Conservation (phyloP, 2,329 filamentous ascomycete species). For the Sarocladiaceae sp. region DNA sequence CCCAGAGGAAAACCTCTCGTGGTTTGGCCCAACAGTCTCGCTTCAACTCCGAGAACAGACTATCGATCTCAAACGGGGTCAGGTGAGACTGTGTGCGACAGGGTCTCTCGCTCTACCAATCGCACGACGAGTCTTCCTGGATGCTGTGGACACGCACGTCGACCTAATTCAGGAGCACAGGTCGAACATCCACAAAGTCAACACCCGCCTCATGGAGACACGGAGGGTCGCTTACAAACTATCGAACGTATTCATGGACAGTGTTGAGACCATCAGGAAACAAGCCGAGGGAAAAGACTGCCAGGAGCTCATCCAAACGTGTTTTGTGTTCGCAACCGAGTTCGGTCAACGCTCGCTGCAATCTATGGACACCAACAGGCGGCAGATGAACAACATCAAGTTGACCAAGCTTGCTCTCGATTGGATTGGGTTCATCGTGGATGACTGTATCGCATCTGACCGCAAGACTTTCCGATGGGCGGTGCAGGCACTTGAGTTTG, state of each 20-base stretch:
- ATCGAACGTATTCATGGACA: slow-evolving; percentile 98
- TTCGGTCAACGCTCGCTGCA: slow-evolving; percentile 92
- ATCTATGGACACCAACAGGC: slow-evolving; percentile 91
- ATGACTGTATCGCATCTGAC: slow-evolving; percentile 91
- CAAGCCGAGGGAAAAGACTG: slow-evolving; percentile 82
- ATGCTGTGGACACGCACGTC: slow-evolving; percentile 75
- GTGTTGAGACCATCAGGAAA: slow-evolving; percentile 83
- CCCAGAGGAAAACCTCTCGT: slow-evolving; percentile 70
- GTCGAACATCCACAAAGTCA: slow-evolving; percentile 89
- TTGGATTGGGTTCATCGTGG: slow-evolving; percentile 97
- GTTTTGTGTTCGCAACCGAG: slow-evolving; percentile 97
- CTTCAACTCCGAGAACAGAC: slow-evolving; percentile 69
- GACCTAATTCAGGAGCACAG: slow-evolving; percentile 87
- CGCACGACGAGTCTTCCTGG: slow-evolving; percentile 71
- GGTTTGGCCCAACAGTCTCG: slow-evolving; percentile 72
- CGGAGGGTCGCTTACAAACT: slow-evolving; percentile 94
- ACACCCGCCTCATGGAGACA: slow-evolving; percentile 84
- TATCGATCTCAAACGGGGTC: slow-evolving; percentile 79
- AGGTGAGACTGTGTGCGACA: slow-evolving; percentile 81
- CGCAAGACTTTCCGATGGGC: slow-evolving; percentile 97
- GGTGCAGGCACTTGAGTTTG: slow-evolving; percentile 89
- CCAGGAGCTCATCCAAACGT: slow-evolving; percentile 94
- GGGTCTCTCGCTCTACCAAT: slow-evolving; percentile 74
- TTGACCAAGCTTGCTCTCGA: slow-evolving; percentile 88
- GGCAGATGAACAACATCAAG: slow-evolving; percentile 96